Percentiles rank a stretch among this genome's conserved stretches.
Conservation (phyloP, 129 eudicot genomes). For the Centaurea solstitialis region DNA sequence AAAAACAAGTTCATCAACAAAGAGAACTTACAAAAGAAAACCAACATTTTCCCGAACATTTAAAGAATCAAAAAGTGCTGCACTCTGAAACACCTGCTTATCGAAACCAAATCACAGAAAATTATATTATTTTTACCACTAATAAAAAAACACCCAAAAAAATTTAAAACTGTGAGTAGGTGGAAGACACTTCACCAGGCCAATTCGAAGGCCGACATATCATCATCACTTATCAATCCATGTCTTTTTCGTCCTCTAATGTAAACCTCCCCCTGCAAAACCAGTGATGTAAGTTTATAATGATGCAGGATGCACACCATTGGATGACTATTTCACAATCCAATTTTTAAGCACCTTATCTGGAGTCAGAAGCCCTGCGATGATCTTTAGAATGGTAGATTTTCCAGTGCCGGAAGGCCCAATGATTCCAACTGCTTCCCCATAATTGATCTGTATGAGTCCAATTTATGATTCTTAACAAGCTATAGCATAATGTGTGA, state of each 20-base stretch:
- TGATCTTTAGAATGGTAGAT: conserved; percentile 75
- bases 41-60: conserved; percentile 91
- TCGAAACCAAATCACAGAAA: not conserved
- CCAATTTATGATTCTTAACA: conserved; percentile 11
- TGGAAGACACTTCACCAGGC: conserved; percentile 52
- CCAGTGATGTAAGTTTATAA: not conserved
- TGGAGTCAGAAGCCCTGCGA: conserved; percentile 88
- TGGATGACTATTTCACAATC: conserved; percentile 12
- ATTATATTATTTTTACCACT: not conserved
- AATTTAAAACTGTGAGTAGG: not conserved
- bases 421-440: conserved; percentile 86
- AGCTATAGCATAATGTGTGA: not conserved
- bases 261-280: conserved; percentile 73
- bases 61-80: conserved; percentile 81
- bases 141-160: not conserved
- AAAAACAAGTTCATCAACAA: not conserved
- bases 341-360: conserved; percentile 53
- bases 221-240: conserved; percentile 82
- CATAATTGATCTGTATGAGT: conserved; percentile 58
- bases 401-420: conserved; percentile 95
- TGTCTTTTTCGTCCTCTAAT: conserved; percentile 60
- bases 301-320: not conserved
- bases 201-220: conserved; percentile 82
- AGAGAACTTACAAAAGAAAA: conserved; percentile 67
- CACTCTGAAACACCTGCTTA: conserved; percentile 79